These are phyloP conservation scores for Cardiosporidium cionae DNA, from an alignment of 169 alveolate genomes.

Conservation along the genomic window DNA sequence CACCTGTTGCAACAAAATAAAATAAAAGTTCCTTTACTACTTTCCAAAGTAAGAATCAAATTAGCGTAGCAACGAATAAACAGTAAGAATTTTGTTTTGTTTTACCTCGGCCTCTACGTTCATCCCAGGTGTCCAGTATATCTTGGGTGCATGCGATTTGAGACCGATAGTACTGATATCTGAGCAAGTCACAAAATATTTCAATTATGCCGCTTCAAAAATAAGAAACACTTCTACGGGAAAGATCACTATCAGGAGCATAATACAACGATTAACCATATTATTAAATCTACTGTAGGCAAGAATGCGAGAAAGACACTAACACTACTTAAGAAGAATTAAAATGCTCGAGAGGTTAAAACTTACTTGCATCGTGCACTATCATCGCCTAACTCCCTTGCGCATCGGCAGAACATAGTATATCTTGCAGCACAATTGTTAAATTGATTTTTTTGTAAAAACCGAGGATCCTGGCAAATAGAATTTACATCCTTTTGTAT, in stretches of 20 bases:
- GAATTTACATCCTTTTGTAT: too few relatives aligned
- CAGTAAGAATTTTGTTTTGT: neutral
- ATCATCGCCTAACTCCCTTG: neutral
- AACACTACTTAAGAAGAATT: too few relatives aligned
- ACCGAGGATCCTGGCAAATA: neutral
- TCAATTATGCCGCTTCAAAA: too few relatives aligned
- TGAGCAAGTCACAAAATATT: too few relatives aligned
- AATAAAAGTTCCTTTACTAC: too few relatives aligned
- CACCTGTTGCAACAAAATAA: neutral
- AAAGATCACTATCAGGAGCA: too few relatives aligned
- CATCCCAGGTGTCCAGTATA: neutral
- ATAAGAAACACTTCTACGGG: too few relatives aligned
- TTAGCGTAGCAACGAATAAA: neutral
- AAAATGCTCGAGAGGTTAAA: too few relatives aligned
- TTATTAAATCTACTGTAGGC: too few relatives aligned
- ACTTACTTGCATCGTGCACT: neutral
- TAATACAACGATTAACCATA: too few relatives aligned
- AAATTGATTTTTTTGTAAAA: neutral
- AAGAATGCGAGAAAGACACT: too few relatives aligned
- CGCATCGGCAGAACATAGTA: neutral
- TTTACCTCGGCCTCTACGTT: neutral
- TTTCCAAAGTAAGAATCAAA: neutral
- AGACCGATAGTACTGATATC: neutral
- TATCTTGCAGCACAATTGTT: neutral
- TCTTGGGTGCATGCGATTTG: neutral